Evolutionary conservation across 345 rosid species (phyloP).

Genomic region (Eucalyptus leucophloia): DNA sequence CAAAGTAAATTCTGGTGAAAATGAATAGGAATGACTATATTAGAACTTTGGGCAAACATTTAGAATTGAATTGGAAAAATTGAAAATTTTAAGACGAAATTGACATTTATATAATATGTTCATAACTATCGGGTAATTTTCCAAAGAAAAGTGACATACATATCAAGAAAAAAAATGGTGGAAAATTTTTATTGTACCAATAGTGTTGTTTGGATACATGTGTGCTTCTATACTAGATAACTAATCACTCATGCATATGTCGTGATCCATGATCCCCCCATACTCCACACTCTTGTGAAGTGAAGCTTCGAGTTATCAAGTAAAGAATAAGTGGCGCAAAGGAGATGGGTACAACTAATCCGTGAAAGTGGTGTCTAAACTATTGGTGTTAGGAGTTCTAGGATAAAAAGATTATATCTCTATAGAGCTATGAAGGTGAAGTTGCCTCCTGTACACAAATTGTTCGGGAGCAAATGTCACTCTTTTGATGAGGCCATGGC

Average conservation of each 20-base stretch:
- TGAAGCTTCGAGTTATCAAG: too few relatives aligned
- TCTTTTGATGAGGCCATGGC: too few relatives aligned
- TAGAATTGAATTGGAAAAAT: not conserved
- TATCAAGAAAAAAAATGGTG: not conserved
- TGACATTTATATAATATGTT: not conserved
- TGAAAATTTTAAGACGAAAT: rapidly evolving
- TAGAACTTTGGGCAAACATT: not conserved
- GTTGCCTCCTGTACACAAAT: too few relatives aligned
- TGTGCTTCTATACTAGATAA: not conserved
- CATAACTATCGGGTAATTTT: not conserved
- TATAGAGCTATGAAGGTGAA: too few relatives aligned
- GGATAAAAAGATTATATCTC: too few relatives aligned
- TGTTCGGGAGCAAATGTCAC: too few relatives aligned
- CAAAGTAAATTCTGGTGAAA: not conserved
- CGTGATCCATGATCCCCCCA: too few relatives aligned
- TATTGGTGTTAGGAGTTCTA: too few relatives aligned
- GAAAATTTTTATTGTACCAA: not conserved
- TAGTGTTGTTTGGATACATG: not conserved
- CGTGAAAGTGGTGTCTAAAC: too few relatives aligned
- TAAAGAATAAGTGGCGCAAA: too few relatives aligned
- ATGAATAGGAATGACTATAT: not conserved
- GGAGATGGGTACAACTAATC: too few relatives aligned
- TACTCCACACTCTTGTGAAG: too few relatives aligned
- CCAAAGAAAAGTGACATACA: not conserved
- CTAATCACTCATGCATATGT: not conserved